Conservation (phyloP, 2,329 filamentous ascomycete species). For the Colletotrichum siamense region DNA sequence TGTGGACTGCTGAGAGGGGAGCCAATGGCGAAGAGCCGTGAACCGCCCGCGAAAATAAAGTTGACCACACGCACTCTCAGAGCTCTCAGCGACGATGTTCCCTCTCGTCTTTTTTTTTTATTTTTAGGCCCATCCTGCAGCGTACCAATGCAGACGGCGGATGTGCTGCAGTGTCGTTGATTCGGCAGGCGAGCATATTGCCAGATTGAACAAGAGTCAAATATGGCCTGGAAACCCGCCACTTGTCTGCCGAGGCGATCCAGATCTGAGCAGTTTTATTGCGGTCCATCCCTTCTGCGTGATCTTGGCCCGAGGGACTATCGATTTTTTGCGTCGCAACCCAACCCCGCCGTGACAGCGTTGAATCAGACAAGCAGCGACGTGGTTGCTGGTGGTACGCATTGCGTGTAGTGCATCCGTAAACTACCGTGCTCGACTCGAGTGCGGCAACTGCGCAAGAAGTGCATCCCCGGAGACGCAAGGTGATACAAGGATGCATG, state of each 20-base stretch:
- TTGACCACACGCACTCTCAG: constrained; percentile 1
- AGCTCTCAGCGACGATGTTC: neutral
- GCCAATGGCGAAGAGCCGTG: constrained; percentile 6
- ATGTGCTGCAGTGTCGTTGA: neutral
- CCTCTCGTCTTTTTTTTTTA: neutral
- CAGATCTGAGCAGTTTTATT: neutral
- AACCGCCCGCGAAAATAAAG: constrained; percentile 21
- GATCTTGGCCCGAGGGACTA: constrained; percentile 2
- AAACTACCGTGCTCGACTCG: neutral
- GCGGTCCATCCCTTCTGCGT: neutral
- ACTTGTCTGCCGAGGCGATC: neutral
- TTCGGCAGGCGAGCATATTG: neutral
- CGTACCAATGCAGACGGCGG: constrained; percentile 2
- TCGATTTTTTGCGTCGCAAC: neutral
- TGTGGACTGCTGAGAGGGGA: neutral
- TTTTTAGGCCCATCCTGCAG: constrained; percentile 19
- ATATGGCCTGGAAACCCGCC: neutral
- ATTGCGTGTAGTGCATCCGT: neutral
- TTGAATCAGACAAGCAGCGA: neutral
- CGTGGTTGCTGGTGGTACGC: neutral
- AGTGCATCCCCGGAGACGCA: constrained; percentile 2
- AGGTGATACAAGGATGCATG: constrained; percentile 2
- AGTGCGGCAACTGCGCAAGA: neutral
- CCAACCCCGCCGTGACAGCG: neutral
- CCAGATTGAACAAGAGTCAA: neutral